phyloP scores from a whole-genome alignment of 2,329 filamentous ascomycete genomes.

The Diplocarpon rosae region DNA sequence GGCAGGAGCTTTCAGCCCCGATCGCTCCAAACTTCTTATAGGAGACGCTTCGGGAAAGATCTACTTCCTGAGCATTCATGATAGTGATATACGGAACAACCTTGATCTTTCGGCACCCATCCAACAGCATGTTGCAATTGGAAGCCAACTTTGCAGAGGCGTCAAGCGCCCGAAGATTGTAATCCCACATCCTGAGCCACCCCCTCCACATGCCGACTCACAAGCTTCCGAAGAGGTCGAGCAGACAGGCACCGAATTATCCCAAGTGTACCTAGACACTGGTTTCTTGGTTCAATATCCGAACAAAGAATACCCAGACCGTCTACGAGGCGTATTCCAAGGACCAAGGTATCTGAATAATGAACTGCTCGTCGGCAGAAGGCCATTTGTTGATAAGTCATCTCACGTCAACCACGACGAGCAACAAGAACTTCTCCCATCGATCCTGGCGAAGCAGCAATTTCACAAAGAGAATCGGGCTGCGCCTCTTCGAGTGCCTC shows the following conservation, averaged over 20 bases:
- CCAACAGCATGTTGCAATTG: background rate
- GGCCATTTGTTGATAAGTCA: background rate
- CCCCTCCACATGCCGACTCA: constrained; percentile 31
- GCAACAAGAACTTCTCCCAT: background rate
- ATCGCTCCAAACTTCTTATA: constrained; percentile 42
- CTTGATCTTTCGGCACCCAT: background rate
- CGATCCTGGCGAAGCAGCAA: background rate
- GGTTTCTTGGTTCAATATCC: constrained; percentile 17
- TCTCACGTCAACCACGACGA: background rate
- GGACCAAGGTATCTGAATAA: background rate
- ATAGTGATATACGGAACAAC: constrained; percentile 26
- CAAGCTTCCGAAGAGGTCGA: constrained; percentile 5
- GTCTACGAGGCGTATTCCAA: background rate
- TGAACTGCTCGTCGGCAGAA: background rate
- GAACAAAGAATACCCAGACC: background rate
- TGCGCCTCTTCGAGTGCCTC: background rate
- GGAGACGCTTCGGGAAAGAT: constrained; percentile 52
- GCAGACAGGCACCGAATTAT: constrained; percentile 22
- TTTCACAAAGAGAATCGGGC: background rate
- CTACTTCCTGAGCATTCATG: constrained; percentile 41
- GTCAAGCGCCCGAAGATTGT: constrained; percentile 33
- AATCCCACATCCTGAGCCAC: constrained; percentile 37
- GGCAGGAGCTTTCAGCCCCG: constrained; percentile 46
- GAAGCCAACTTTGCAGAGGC: constrained; percentile 1
- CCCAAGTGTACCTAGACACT: constrained; percentile 30